Base-by-base conservation (phyloP, 495 filamentous ascomycete species). In the Beverwykella pulmonaria region DNA sequence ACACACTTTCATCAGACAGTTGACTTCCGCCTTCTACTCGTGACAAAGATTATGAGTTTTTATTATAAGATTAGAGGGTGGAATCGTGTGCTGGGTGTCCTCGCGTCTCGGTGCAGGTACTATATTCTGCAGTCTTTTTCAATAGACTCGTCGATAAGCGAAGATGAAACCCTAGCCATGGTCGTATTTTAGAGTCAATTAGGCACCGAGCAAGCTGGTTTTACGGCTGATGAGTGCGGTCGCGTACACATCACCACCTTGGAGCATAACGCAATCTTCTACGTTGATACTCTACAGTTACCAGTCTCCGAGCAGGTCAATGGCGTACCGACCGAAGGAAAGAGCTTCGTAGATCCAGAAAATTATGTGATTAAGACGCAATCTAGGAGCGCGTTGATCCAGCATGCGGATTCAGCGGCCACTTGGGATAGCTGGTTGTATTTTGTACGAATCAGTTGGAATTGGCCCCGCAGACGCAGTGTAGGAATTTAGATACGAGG, bases 11-110 rank as follows among this genome's bases (percentile, higher is more conserved):
- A n/a, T n/a, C 3, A 75, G n/a, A n/a, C n/a, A n/a, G n/a, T n/a
- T n/a, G n/a, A n/a, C n/a, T n/a, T n/a, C n/a, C n/a, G n/a, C n/a
- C n/a, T n/a, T n/a, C n/a, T n/a, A n/a, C n/a, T n/a, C n/a, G n/a
- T n/a, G n/a, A n/a, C n/a, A n/a, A n/a, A 75, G 53, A 68, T 75
- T 50, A 75, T 75, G 70, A 63, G 67, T 3, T 74, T 74, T 57
- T 61, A 74, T 30, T 61, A 63, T 22, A 57, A 67, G 22, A 67
- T 66, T 5, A 62, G 61, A 25, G 56, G 53, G 25, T 57, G 64
- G 20, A 68, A 70, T 71, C 53, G 58, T 75, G 23, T 73, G 73
- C 59, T 75, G 67, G 70, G 67, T 32, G 70, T 73, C 15, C 60
- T 75, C 2, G 67, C 73, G 25, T 55, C 49, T 2, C 58, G 70